Percentiles rank a stretch among this genome's conserved stretches.
Evolutionary conservation across 257 asterid genomes (phyloP).

Genomic region (Agastache rugosa): DNA sequence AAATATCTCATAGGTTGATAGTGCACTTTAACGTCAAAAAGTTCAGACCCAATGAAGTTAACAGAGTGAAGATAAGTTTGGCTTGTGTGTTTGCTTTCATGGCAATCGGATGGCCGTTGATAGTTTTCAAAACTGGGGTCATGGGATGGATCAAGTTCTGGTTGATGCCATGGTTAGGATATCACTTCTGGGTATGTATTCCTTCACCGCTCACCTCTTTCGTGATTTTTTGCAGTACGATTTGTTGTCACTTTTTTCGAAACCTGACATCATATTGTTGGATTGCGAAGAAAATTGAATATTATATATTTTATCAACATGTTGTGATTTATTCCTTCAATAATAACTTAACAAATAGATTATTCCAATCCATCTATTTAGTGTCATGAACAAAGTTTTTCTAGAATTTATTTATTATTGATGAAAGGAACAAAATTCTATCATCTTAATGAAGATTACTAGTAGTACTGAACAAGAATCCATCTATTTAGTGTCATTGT

Average conservation of each 20-base stretch:
- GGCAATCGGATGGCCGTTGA: constrained; percentile 96
- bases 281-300: no score
- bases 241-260: neutral
- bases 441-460: neutral
- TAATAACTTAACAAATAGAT: no score
- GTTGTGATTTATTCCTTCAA: no score
- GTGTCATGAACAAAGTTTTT: no score
- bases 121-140: constrained; percentile 75
- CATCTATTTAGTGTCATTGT: neutral
- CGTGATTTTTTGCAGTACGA: constrained; percentile 12
- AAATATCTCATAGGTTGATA: constrained; percentile 56
- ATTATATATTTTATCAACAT: no score
- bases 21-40: constrained; percentile 82
- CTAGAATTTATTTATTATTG: neutral
- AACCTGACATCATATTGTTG: no score
- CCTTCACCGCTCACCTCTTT: constrained; percentile 27
- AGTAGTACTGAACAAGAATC: neutral
- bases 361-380: no score
- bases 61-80: constrained; percentile 91
- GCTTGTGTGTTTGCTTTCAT: constrained; percentile 93
- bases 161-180: constrained; percentile 98
- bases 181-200: constrained; percentile 99
- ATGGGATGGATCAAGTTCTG: constrained; percentile 96
- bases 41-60: constrained; percentile 89
- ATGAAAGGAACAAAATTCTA: neutral